Evolutionary conservation across 2,329 filamentous ascomycete species (phyloP).

Genomic region (Claviceps monticola): DNA sequence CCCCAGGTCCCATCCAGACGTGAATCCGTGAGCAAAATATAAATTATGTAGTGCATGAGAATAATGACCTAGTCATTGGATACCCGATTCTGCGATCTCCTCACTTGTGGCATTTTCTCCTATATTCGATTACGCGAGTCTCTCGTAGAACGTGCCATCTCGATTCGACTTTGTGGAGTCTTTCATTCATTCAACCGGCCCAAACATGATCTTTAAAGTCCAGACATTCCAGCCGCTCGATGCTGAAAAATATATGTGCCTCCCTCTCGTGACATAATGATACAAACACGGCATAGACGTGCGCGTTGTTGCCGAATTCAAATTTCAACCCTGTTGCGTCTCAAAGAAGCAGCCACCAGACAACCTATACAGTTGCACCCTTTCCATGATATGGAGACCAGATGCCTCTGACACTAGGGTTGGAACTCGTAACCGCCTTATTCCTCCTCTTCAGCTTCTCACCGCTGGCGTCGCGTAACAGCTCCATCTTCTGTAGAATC

Average conservation of each 20-base stretch:
- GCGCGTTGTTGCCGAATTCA: slow-evolving; percentile 1
- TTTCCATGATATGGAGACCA: slow-evolving; percentile 58
- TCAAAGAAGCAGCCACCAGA: background rate
- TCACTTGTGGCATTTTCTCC: background rate
- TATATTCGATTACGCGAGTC: background rate
- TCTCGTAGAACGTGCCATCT: background rate
- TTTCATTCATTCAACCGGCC: background rate
- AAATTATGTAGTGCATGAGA: background rate
- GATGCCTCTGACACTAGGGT: slow-evolving; percentile 52
- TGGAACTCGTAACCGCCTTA: slow-evolving; percentile 51
- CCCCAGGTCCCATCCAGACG: background rate
- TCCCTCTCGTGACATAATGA: slow-evolving; percentile 14
- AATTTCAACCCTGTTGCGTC: background rate
- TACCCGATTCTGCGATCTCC: background rate
- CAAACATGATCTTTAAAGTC: background rate
- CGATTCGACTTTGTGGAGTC: background rate
- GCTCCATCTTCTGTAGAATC: slow-evolving; percentile 64
- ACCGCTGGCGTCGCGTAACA: slow-evolving; percentile 60
- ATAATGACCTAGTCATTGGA: background rate
- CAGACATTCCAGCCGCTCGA: slow-evolving; percentile 16
- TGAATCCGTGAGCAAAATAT: background rate
- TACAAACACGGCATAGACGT: slow-evolving; percentile 11
- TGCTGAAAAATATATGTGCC: slow-evolving; percentile 11
- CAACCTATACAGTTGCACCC: slow-evolving; percentile 35
- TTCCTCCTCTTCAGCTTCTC: slow-evolving; percentile 53